phyloP scores from a whole-genome alignment of 2,329 filamentous ascomycete genomes.

The Incumbomyces delicatus region DNA sequence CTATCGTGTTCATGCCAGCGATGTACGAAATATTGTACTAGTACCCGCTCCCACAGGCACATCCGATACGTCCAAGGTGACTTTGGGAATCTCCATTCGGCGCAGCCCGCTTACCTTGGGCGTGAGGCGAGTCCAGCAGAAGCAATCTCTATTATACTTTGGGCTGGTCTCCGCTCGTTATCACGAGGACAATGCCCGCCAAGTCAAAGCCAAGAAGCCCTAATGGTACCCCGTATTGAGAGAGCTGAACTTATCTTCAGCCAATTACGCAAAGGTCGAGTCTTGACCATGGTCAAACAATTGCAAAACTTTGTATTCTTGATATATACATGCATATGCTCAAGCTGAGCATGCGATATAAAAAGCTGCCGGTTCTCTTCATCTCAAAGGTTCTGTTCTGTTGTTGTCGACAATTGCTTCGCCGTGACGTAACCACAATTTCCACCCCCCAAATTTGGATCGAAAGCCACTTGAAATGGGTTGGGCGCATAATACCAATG shows the following conservation, averaged over 20 bases:
- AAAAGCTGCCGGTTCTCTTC: background rate
- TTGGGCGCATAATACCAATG: slow-evolving; percentile 44
- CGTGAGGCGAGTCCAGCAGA: background rate
- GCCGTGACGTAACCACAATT: background rate
- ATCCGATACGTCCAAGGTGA: background rate
- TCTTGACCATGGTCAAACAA: background rate
- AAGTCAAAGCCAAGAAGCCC: slow-evolving; percentile 1
- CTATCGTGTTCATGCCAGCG: background rate
- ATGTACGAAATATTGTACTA: background rate
- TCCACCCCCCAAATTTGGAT: background rate
- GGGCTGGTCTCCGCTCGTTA: background rate
- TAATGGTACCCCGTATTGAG: background rate
- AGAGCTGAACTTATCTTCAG: slow-evolving; percentile 1
- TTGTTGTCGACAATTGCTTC: background rate
- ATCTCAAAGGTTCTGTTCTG: background rate
- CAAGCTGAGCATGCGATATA: background rate
- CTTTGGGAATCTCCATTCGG: background rate
- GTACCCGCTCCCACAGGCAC: background rate
- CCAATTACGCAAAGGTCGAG: background rate
- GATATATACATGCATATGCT: background rate
- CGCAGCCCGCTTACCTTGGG: background rate
- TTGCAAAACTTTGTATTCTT: background rate
- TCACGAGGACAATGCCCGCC: background rate
- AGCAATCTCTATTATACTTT: background rate
- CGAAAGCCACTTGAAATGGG: slow-evolving; percentile 7